These are phyloP conservation scores for Venturia oleaginea DNA, from an alignment of 2,329 filamentous ascomycete species.

Conservation along the genomic window DNA sequence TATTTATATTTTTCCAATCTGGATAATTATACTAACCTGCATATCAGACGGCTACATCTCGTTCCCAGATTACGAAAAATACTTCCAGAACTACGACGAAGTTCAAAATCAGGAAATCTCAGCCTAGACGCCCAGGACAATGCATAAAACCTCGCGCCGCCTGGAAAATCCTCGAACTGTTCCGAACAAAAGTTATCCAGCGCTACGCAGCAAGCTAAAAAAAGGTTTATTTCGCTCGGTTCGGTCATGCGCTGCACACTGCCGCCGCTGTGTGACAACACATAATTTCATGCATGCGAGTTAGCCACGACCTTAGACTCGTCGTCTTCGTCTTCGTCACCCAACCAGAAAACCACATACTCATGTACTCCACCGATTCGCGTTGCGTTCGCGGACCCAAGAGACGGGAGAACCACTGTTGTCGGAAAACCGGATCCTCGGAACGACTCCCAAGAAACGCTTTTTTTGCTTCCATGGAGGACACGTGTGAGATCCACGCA, in stretches of 20 bases:
- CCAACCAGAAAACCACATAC: not conserved
- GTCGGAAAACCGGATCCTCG: not conserved
- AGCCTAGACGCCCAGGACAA: not conserved
- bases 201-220: not conserved
- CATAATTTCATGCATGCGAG: not conserved
- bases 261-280: not conserved
- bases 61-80: conserved; percentile 65
- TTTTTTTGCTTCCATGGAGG: not conserved
- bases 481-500: not conserved
- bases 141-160: not conserved
- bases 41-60: conserved; percentile 54
- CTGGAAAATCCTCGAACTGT: not conserved
- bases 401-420: not conserved
- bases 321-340: not conserved
- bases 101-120: not conserved
- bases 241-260: conserved; percentile 1
- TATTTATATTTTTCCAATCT: not conserved
- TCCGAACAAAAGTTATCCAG: not conserved
- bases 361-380: not conserved
- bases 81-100: conserved; percentile 41
- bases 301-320: not conserved
- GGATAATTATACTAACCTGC: not conserved
- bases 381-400: not conserved
- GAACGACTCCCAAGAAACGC: not conserved
- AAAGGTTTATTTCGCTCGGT: not conserved